A percentile compares a stretch with the other conserved stretches of the same genome.
Conservation (phyloP, 495 filamentous ascomycete genomes). For the Daldinia bambusicola region DNA sequence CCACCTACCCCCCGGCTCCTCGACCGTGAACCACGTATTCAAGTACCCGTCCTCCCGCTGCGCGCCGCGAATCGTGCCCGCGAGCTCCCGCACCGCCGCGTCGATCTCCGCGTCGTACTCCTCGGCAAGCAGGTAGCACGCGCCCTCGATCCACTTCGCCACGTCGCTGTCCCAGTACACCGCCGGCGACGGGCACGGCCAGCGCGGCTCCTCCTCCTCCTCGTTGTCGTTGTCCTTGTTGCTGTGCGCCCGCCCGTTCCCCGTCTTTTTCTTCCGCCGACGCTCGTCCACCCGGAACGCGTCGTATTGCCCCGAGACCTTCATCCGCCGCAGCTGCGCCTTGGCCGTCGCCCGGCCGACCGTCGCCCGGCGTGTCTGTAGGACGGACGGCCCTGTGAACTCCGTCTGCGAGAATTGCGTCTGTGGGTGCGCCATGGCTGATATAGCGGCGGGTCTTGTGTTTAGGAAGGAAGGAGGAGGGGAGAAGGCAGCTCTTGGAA, state of each 20-base stretch:
- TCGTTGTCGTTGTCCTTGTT: slow-evolving; percentile 58
- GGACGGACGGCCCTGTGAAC: slow-evolving; percentile 49
- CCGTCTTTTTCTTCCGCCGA: slow-evolving; percentile 61
- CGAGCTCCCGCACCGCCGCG: slow-evolving; percentile 63
- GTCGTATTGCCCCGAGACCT: slow-evolving; percentile 64
- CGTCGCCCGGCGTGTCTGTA: slow-evolving; percentile 54
- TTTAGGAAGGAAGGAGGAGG: background rate
- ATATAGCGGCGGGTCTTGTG: background rate
- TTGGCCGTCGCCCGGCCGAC: slow-evolving; percentile 54
- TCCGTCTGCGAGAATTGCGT: slow-evolving; percentile 45
- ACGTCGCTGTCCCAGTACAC: slow-evolving; percentile 71
- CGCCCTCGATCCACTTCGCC: slow-evolving; percentile 70
- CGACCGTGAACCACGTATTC: slow-evolving; percentile 68
- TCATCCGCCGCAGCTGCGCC: slow-evolving; percentile 62
- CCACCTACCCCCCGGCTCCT: slow-evolving; percentile 62
- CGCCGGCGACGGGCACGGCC: slow-evolving; percentile 64
- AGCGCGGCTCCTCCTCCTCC: slow-evolving; percentile 59
- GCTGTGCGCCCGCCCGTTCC: slow-evolving; percentile 55
- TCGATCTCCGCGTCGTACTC: slow-evolving; percentile 57
- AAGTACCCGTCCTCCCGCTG: slow-evolving; percentile 69
- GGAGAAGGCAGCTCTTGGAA: background rate
- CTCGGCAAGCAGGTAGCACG: slow-evolving; percentile 64
- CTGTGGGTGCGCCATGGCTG: slow-evolving; percentile 47
- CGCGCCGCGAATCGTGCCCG: slow-evolving; percentile 63
- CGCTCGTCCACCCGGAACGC: slow-evolving; percentile 53